Evolutionary conservation across 164 flowering plant species (phyloP).

Genomic region (Nymphaea thermarum): DNA sequence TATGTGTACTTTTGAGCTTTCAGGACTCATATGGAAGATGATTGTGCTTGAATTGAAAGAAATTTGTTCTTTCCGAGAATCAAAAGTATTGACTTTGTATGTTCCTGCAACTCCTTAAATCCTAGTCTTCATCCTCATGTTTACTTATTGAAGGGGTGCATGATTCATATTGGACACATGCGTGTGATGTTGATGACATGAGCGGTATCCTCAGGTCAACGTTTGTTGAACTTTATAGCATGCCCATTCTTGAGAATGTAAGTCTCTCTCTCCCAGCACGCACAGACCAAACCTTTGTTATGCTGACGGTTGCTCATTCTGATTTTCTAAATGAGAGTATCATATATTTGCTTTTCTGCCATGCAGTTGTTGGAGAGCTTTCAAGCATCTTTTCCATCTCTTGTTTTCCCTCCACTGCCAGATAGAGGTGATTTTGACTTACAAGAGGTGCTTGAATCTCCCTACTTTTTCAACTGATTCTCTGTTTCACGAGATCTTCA

Average conservation of each 20-base stretch:
- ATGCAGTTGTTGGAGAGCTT: slow-evolving; percentile 78
- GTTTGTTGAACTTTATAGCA: slow-evolving; percentile 79
- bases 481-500: not conserved
- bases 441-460: slow-evolving; percentile 56
- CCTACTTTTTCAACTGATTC: slow-evolving; percentile 76
- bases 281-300: too few species aligned
- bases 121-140: not conserved
- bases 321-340: not conserved
- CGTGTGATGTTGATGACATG: slow-evolving; percentile 86
- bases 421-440: slow-evolving; percentile 76
- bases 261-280: slow-evolving; percentile 4
- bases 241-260: slow-evolving; percentile 84
- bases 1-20: too few species aligned
- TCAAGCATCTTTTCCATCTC: slow-evolving; percentile 51
- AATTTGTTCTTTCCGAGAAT: too few species aligned
- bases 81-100: too few species aligned
- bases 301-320: too few species aligned
- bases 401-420: slow-evolving; percentile 68
- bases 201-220: slow-evolving; percentile 67
- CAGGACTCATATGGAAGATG: too few species aligned
- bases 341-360: not conserved
- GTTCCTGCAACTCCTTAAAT: too few species aligned
- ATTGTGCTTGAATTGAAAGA: too few species aligned
- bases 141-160: slow-evolving; percentile 57
- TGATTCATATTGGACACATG: slow-evolving; percentile 98